Evolutionary conservation across 176 grass and related monocot genomes (phyloP), one percentile per base, ranked within the genome.

Genomic region (Oryza officinalis): DNA sequence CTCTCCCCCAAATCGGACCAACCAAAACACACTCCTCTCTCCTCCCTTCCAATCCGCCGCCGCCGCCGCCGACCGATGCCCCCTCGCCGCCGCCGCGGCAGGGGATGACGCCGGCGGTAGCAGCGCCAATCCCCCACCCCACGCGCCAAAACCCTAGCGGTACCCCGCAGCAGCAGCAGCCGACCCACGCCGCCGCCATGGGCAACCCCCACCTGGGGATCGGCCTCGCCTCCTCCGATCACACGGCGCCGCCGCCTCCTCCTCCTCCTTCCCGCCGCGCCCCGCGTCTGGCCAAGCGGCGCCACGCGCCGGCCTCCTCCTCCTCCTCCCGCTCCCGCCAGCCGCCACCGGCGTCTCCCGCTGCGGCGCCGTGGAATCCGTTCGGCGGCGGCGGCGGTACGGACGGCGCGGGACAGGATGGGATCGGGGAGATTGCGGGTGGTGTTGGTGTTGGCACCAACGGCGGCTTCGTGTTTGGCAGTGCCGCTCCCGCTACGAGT

Each of bases 281-380:
- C 25, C 83, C 88, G 38, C 79, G 88, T 13, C 23, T 90, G 69
- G 38, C 75, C 63, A 90, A 90, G 68, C 60, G 89, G 75, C 80
- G 89, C 3, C 80, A 83, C 63, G 80, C 80, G 5, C 25, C 49
- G 23, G 20, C 75, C 35, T 7, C 6, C 33, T 35, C 33, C 32
- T 32, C 32, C 23, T 15, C 80, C 49, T 63, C 75, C 69, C 84
- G 75, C 49, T 52, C 75, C 10, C 80, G 75, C 63, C 27, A 63
- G 30, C 84, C 81, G 11, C 79, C 73, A 33, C 40, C 60, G 27
- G 52, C 52, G 52, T 57, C 52, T 8, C 52, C 50, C 52, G 7
- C 84, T 18, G 38, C 79, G 25, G 69, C 75, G 47, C n/a, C 69
- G 14, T 90, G 89, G 89, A 90, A 83, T 23, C 89, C 89, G 8